Percentiles rank a stretch among this genome's conserved stretches.
phyloP scores from a whole-genome alignment of 1,284 basidiomycete species.

The Cutaneotrichosporon sp. region DNA sequence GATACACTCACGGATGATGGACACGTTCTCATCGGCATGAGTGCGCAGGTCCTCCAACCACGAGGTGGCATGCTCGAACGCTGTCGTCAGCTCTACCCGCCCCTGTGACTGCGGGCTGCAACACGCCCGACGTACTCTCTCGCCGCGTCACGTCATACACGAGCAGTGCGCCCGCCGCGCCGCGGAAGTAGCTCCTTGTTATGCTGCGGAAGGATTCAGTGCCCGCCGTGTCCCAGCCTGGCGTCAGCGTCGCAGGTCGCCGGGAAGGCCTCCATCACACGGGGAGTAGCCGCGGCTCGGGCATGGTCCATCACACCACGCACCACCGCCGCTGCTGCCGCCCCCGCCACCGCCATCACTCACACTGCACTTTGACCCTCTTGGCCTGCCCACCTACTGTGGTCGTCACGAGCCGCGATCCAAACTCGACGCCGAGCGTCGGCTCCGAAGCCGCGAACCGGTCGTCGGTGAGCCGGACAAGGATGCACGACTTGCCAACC shows the following conservation, averaged over 20 bases:
- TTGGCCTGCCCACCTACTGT: conserved; percentile 39
- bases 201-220: conserved; percentile 61
- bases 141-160: conserved; percentile 93
- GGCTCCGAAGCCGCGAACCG: conserved; percentile 43
- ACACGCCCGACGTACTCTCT: conserved; percentile 40
- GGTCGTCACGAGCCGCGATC: conserved; percentile 35
- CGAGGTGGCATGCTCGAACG: conserved; percentile 48
- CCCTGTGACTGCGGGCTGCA: not conserved
- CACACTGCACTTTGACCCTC: conserved; percentile 51
- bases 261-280: too few species aligned
- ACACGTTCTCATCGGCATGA: conserved; percentile 50
- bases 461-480: conserved; percentile 47
- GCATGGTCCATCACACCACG: too few species aligned
- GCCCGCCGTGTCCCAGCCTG: conserved; percentile 53
- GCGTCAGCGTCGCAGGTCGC: conserved; percentile 9
- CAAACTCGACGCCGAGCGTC: conserved; percentile 51
- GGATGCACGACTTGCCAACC: conserved; percentile 47
- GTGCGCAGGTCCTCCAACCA: conserved; percentile 47
- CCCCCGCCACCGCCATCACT: conserved; percentile 19
- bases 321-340: too few species aligned
- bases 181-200: conserved; percentile 92
- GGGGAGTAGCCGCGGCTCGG: too few species aligned
- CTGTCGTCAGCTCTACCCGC: conserved; percentile 21
- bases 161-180: conserved; percentile 86
- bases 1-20: conserved; percentile 40